Percentiles rank a stretch among this genome's conserved stretches.
These are phyloP conservation scores for Erysimum cheiri DNA, from an alignment of 441 rosid species.

Conservation along the genomic window DNA sequence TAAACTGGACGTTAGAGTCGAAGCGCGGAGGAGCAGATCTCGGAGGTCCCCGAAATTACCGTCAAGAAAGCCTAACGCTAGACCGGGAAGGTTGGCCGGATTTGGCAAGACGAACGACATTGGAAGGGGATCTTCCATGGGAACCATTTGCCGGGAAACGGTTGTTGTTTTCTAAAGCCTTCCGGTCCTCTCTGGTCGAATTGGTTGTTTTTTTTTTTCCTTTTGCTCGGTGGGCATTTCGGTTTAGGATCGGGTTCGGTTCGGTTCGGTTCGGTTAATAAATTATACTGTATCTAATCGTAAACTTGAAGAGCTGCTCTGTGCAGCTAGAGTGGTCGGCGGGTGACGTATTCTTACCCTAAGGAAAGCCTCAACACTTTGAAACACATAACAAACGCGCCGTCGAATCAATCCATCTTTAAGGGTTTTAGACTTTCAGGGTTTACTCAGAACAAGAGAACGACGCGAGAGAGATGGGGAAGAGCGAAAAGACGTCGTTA, in stretches of 20 bases:
- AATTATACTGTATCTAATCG: no score
- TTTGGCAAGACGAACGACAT: conserved; percentile 47
- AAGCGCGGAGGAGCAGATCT: conserved; percentile 53
- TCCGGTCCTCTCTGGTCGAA: not conserved
- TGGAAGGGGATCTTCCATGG: conserved; percentile 42
- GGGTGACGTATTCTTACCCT: conserved; percentile 30
- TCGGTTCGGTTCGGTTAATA: no score
- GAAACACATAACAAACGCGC: conserved; percentile 19
- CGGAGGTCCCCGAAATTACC: conserved; percentile 48
- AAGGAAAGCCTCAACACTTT: conserved; percentile 21
- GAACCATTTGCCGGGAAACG: conserved; percentile 36
- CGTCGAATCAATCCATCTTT: not conserved
- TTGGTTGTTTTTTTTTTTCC: not conserved
- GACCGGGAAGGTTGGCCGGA: conserved; percentile 41
- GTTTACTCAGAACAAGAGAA: conserved; percentile 30
- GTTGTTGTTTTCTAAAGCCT: conserved; percentile 5
- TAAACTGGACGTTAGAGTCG: conserved; percentile 50
- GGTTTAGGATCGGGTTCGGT: no score
- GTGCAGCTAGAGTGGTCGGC: conserved; percentile 24
- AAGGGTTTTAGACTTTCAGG: conserved; percentile 37
- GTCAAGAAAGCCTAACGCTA: conserved; percentile 50
- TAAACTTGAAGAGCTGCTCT: conserved; percentile 20
- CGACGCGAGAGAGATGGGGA: conserved; percentile 67
- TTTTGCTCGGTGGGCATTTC: no score
- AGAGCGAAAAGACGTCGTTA: conserved; percentile 80